A percentile compares a stretch with the other conserved stretches of the same genome.
phyloP scores from a whole-genome alignment of 306 rosid species.

The Luffa acutangula region DNA sequence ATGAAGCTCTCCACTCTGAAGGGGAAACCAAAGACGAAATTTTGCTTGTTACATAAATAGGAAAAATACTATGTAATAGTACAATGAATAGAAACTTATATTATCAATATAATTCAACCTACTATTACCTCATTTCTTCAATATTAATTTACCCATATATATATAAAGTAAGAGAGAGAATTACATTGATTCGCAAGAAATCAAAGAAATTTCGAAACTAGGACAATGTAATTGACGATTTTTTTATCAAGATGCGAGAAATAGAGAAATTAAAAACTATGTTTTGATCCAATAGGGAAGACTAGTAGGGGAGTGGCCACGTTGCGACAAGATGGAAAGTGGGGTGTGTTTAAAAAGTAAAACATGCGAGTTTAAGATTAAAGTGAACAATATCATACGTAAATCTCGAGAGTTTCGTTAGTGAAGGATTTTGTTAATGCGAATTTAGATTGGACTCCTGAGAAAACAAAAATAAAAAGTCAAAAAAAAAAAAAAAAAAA shows the following conservation, averaged over 20 bases:
- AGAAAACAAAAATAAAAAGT: too few relatives aligned
- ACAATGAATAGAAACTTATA: neutral
- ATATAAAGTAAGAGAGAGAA: neutral
- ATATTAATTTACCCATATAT: neutral
- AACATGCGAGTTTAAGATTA: neutral
- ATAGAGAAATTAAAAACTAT: too few relatives aligned
- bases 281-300: too few relatives aligned
- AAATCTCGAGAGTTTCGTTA: too few relatives aligned
- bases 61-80: conserved; percentile 1
- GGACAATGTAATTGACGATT: neutral
- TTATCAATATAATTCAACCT: neutral
- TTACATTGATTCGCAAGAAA: neutral
- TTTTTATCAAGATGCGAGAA: neutral
- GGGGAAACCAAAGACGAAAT: neutral
- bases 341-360: neutral
- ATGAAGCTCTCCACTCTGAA: conserved; percentile 94
- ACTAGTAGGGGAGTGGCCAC: too few relatives aligned
- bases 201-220: neutral
- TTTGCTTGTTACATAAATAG: neutral
- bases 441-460: too few relatives aligned
- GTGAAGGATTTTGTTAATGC: too few relatives aligned
- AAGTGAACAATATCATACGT: too few relatives aligned
- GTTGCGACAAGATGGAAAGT: neutral
- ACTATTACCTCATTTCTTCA: neutral
- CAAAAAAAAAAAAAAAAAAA: too few relatives aligned